Conservation (phyloP, 768 basidiomycete species). For the Mycena latifolia region DNA sequence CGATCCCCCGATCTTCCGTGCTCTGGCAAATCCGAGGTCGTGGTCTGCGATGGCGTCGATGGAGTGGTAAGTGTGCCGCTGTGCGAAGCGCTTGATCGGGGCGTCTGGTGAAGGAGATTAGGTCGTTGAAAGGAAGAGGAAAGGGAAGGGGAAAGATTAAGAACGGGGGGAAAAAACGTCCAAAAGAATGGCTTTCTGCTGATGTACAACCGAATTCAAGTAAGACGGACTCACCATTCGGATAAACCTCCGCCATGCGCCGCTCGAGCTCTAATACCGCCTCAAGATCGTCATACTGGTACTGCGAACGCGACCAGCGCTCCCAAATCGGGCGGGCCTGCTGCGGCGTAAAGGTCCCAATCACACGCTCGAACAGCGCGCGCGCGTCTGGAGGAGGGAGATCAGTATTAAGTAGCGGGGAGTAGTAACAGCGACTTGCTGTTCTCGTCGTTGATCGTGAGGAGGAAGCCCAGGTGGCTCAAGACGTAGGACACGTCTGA, state of each 20-base stretch:
- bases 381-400: constrained; percentile 80
- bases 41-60: constrained; percentile 90
- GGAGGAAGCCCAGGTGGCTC: constrained; percentile 92
- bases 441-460: constrained; percentile 94
- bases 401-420: constrained; percentile 1
- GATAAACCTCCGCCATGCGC: constrained; percentile 89
- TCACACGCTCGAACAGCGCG: constrained; percentile 93
- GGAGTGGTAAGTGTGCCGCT: constrained; percentile 84
- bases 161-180: not conserved
- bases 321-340: constrained; percentile 93
- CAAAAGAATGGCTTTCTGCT: too few species aligned
- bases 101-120: constrained; percentile 67
- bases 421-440: constrained; percentile 68
- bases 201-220: too few species aligned
- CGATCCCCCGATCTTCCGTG: constrained; percentile 48
- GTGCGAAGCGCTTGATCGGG: constrained; percentile 91
- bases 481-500: constrained; percentile 89
- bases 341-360: constrained; percentile 81
- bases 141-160: not conserved
- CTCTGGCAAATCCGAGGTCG: constrained; percentile 86
- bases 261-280: constrained; percentile 91
- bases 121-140: not conserved
- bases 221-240: constrained; percentile 69
- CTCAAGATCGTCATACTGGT: constrained; percentile 93
- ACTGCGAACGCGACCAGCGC: constrained; percentile 95